Base-by-base conservation (phyloP, 805 yeast genomes). In the Huiozyma naganishii region DNA sequence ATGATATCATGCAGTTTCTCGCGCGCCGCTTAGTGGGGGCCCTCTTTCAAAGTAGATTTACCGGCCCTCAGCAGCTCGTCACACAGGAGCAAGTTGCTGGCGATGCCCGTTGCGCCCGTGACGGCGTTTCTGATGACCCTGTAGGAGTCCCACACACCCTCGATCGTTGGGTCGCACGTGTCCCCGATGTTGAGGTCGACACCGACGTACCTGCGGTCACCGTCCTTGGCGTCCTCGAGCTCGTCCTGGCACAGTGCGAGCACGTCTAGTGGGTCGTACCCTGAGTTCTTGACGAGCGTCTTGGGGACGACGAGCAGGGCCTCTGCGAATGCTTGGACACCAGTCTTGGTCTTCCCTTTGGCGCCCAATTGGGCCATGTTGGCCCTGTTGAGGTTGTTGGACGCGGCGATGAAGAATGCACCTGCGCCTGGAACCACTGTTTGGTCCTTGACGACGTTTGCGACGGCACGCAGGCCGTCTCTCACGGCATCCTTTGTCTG, bases 31-130 rank as follows among this genome's bases (percentile, higher is more conserved):
- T 17, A 30, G 11, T 30, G n/a, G 9, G 33, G 33, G 2, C 76
- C 77, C 52, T 79, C 79, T 66, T 89, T 87, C 68, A 88, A 72
- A 8, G 95, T 84, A 10, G 95, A 86, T 55, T 95, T 78, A 40
- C 99, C 99, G 2, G 99, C 99, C 69, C 90, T 88, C 59, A 92
- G 74, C 52, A 92, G 73, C 68, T 92, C 98, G 68, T 92, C 99
- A 71, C 98, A 92, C 49, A 92, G 72, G 52, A 92, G 73, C 56
- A 92, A 69, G 62, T 92, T 92, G 50, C 92, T 80, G 1, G 98
- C 90, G 57, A 92, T 92, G 43, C 96, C 95, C 1, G 94, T 83
- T 34, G 97, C 95, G 39, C 95, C 80, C 41, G 88, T 79, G 43
- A 92, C 71, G 7, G 95, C 95, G 62, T 92, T 92, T 69, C 98